Base-by-base conservation (phyloP, 2,329 filamentous ascomycete genomes). In the Colletotrichum sp. region DNA sequence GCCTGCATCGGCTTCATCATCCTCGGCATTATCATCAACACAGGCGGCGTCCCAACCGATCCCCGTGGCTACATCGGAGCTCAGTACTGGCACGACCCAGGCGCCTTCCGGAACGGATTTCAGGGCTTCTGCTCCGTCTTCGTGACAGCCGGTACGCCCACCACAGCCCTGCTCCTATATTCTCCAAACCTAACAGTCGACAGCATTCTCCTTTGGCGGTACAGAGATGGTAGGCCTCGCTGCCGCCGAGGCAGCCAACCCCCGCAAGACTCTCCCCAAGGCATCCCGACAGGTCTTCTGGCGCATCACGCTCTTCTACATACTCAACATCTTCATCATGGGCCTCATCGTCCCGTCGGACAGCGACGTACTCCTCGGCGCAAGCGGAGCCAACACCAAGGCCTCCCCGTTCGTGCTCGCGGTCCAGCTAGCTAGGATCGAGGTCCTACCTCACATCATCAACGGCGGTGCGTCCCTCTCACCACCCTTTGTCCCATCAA, bases 261-360 rank as follows among this genome's bases (percentile, higher is more conserved):
- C 94, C 2, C 91, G 94, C 81, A 91, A 91, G 83, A 94, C 92
- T 16, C 93, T 96, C 76, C 94, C 94, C 6, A 91, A 92, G 74
- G 94, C 94, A 63, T 95, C 95, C 87, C 93, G 92, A 82, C 89
- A 95, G 65, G 96, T 94, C 79, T 96, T 96, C 85, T 96, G 91
- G 87, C 94, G 94, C 74, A 96, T 96, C 82, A 85, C 95, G 79
- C 87, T 96, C 86, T 96, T 96, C 88, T 96, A 96, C 87, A 89
- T 92, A 79, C 84, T 95, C 74, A 92, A 91, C 28, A 93, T 96
- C 52, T 89, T 96, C 69, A 88, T 96, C 66, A 87, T 96, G 68
- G 94, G 94, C 80, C 94, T 95, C 89, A 88, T 94, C 66, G 93
- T 96, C 6, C 93, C 94, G 2, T 96, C 94, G 87, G 86, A 96